Evolutionary conservation across 1,284 basidiomycete genomes (phyloP).

Genomic region (Leccinum pallidistipes): DNA sequence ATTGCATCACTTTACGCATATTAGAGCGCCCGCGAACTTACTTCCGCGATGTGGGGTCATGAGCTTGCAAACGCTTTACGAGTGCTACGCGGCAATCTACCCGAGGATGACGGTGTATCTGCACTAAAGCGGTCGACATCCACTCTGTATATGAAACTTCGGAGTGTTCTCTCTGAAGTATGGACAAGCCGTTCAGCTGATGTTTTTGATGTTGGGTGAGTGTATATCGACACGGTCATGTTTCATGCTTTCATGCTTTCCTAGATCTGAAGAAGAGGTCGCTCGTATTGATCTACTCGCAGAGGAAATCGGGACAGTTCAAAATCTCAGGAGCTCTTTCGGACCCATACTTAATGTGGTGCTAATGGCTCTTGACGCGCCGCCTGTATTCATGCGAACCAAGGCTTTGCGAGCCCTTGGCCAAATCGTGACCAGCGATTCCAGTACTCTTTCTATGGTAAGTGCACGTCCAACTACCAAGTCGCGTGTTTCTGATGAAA

Average conservation of each 20-base stretch:
- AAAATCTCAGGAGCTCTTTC: conserved; percentile 75
- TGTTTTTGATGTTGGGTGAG: conserved; percentile 76
- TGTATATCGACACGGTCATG: conserved; percentile 12
- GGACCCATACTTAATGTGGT: conserved; percentile 79
- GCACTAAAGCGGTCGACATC: conserved; percentile 37
- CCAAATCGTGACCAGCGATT: conserved; percentile 83
- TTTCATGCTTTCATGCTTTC: conserved; percentile 11
- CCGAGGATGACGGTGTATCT: conserved; percentile 26
- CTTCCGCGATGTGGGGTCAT: conserved; percentile 70
- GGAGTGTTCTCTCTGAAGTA: conserved; percentile 58
- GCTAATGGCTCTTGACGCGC: conserved; percentile 73
- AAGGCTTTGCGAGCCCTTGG: conserved; percentile 88
- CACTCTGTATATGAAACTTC: conserved; percentile 55
- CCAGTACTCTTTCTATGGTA: conserved; percentile 77
- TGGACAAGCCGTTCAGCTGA: conserved; percentile 69
- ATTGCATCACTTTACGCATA: neutral
- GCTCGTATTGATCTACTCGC: conserved; percentile 64
- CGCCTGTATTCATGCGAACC: conserved; percentile 84
- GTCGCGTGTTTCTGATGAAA: conserved; percentile 8
- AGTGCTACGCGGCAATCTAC: conserved; percentile 49
- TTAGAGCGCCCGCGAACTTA: conserved; percentile 64
- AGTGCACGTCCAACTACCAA: conserved; percentile 24
- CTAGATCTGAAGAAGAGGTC: conserved; percentile 66
- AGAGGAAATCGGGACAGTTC: conserved; percentile 74
- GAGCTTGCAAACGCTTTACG: conserved; percentile 67